Evolutionary conservation across 1,139 yeast species (phyloP), one percentile per base, ranked within the genome.

Genomic region (Candida tropicalis): DNA sequence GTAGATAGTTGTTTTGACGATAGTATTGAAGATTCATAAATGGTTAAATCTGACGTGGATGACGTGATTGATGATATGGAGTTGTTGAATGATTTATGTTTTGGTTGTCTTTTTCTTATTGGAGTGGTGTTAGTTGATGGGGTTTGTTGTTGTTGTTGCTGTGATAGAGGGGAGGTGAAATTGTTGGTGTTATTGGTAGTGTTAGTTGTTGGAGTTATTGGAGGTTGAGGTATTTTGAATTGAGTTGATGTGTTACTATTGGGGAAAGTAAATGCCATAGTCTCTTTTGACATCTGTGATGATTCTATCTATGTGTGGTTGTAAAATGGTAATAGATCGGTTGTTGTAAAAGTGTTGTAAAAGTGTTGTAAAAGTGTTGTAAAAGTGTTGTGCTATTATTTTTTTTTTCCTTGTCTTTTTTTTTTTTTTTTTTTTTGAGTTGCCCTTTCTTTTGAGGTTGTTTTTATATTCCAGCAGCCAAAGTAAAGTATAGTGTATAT

Each of bases 51-150:
- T 5, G 50, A 47, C 22, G 52, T 47, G 38, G 54, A 58, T 13
- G 63, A 59, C 27, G 45, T 50, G 15, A 56, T 49, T 24, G 62
- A 56, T 9, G 59, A 49, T n/a, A 57, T 47, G 11, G 62, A 57
- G 39, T 49, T 53, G 40, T 54, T 54, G 16, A 39, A 36, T 13
- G 49, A 46, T 15, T 48, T 49, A 38, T 51, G 58, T 20, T 28
- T 42, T 24, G 23, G 35, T 18, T 26, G 32, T 23, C 26, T 32
- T 20, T 26, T 22, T 22, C 25, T 29, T 25, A 33, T 20, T 31
- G 29, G 25, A 12, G n/a, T 29, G 36, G 29, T 35, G 40, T 10
- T 10, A 36, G 20, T 13, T 18, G 23, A 12, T 26, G 35, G 23
- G 13, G 34, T 17, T 36, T 36, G 12, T 27, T 9, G 13, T 36